These are phyloP conservation scores for Trichosporon sp. DNA, from an alignment of 1,284 basidiomycete genomes.

Conservation along the genomic window DNA sequence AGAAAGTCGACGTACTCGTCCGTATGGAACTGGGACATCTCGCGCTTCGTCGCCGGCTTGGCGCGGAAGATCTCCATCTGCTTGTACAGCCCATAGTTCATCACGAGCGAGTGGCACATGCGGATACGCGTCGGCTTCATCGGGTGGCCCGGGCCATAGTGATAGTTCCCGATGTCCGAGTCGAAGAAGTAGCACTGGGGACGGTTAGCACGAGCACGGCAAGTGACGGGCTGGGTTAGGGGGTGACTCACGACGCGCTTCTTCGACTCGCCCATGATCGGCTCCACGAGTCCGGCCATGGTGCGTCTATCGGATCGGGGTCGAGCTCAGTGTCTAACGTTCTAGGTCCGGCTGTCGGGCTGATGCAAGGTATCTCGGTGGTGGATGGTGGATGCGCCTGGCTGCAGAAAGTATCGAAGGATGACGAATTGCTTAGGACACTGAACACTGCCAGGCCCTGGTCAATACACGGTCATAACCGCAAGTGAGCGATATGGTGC, in stretches of 20 bases:
- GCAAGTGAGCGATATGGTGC: slow-evolving; percentile 3
- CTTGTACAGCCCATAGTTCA: slow-evolving; percentile 98
- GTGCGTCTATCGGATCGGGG: slow-evolving; percentile 3
- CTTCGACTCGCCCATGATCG: slow-evolving; percentile 74
- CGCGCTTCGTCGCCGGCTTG: slow-evolving; percentile 97
- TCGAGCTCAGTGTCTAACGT: background rate
- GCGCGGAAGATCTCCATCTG: slow-evolving; percentile 98
- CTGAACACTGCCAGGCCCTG: background rate
- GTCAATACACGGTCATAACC: slow-evolving; percentile 14
- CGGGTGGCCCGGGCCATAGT: slow-evolving; percentile 79
- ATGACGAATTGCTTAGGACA: slow-evolving; percentile 11
- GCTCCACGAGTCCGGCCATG: slow-evolving; percentile 61
- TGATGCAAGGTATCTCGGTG: background rate
- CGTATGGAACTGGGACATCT: slow-evolving; percentile 94
- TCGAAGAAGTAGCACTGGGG: slow-evolving; percentile 93
- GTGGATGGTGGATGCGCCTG: background rate
- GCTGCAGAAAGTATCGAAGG: slow-evolving; percentile 8
- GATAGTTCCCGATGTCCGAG: slow-evolving; percentile 96
- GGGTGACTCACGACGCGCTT: slow-evolving; percentile 75
- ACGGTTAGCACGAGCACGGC: slow-evolving; percentile 20
- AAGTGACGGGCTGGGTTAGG: background rate
- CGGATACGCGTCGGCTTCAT: slow-evolving; percentile 98
- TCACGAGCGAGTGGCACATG: slow-evolving; percentile 99
- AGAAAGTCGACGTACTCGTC: slow-evolving; percentile 93
- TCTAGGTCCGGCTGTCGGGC: background rate